Evolutionary conservation across 2,329 filamentous ascomycete species (phyloP).

Genomic region (Bipolaris victoriae): DNA sequence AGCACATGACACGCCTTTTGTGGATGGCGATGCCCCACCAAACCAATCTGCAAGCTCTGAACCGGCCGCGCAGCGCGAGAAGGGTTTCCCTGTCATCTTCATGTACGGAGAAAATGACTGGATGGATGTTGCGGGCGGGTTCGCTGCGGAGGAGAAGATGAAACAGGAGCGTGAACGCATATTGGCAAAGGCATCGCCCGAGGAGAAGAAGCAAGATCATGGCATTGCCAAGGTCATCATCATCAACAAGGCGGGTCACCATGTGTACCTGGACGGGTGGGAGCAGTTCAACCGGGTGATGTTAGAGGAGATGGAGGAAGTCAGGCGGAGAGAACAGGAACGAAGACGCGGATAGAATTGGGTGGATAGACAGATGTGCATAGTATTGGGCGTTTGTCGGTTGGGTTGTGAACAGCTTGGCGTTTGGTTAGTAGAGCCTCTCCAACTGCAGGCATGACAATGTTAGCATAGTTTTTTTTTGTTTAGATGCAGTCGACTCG

Average conservation of each 20-base stretch:
- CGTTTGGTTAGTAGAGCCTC: conserved; percentile 2
- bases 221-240: conserved; percentile 83
- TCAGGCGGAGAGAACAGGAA: conserved; percentile 51
- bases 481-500: not conserved
- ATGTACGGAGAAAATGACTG: conserved; percentile 99
- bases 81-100: conserved; percentile 81
- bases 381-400: conserved; percentile 8
- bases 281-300: conserved; percentile 73
- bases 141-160: conserved; percentile 79
- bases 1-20: conserved; percentile 32
- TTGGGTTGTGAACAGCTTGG: not conserved
- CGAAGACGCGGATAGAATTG: conserved; percentile 6
- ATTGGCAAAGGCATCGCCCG: conserved; percentile 66
- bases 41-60: not conserved
- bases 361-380: conserved; percentile 1
- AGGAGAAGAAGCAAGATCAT: conserved; percentile 74
- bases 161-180: conserved; percentile 68
- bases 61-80: conserved; percentile 54
- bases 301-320: conserved; percentile 69
- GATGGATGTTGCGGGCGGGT: conserved; percentile 94
- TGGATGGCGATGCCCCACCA: conserved; percentile 35
- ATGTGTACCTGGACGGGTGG: conserved; percentile 73
- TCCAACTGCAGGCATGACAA: not conserved
- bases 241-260: conserved; percentile 73
- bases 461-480: not conserved